Percentiles rank a stretch among this genome's conserved stretches.
phyloP scores from a whole-genome alignment of 768 basidiomycete genomes.

The Favolaschia claudopus region DNA sequence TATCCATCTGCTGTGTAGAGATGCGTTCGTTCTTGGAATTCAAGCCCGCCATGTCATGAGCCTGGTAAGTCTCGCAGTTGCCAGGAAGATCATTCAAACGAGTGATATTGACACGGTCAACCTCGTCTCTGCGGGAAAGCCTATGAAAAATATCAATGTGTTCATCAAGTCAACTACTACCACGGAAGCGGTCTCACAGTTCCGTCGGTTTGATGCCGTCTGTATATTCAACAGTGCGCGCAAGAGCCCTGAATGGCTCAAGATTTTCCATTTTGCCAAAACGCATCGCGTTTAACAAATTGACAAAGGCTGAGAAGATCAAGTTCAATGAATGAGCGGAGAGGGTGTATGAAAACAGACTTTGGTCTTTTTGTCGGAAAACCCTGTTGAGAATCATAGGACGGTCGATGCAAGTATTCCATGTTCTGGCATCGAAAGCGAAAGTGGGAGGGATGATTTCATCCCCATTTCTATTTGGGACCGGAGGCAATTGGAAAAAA shows the following conservation, averaged over 20 bases:
- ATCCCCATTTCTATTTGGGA: slow-evolving; percentile 58
- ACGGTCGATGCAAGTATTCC: slow-evolving; percentile 67
- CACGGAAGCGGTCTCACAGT: slow-evolving; percentile 53
- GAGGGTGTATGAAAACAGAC: slow-evolving; percentile 37
- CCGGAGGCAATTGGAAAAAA: slow-evolving; percentile 91
- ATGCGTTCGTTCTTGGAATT: slow-evolving; percentile 52
- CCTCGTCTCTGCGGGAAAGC: slow-evolving; percentile 75
- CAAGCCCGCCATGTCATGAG: slow-evolving; percentile 53
- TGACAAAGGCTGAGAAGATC: slow-evolving; percentile 64
- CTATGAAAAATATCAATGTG: slow-evolving; percentile 42
- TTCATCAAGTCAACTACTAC: neutral
- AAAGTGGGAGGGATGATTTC: slow-evolving; percentile 63
- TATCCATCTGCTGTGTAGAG: slow-evolving; percentile 46
- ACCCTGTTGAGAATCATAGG: slow-evolving; percentile 73
- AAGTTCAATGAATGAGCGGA: neutral
- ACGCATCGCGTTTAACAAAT: slow-evolving; percentile 90
- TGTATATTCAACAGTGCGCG: slow-evolving; percentile 63
- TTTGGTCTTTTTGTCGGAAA: slow-evolving; percentile 88
- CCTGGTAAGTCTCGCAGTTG: slow-evolving; percentile 45
- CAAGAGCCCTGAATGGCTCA: slow-evolving; percentile 60
- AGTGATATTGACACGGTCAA: slow-evolving; percentile 68
- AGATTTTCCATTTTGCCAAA: slow-evolving; percentile 62
- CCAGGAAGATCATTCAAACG: slow-evolving; percentile 57
- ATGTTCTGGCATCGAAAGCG: slow-evolving; percentile 83
- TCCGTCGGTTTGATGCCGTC: slow-evolving; percentile 87